Evolutionary conservation across 2,329 filamentous ascomycete species (phyloP).

Genomic region (Parascedosporium putredinis): DNA sequence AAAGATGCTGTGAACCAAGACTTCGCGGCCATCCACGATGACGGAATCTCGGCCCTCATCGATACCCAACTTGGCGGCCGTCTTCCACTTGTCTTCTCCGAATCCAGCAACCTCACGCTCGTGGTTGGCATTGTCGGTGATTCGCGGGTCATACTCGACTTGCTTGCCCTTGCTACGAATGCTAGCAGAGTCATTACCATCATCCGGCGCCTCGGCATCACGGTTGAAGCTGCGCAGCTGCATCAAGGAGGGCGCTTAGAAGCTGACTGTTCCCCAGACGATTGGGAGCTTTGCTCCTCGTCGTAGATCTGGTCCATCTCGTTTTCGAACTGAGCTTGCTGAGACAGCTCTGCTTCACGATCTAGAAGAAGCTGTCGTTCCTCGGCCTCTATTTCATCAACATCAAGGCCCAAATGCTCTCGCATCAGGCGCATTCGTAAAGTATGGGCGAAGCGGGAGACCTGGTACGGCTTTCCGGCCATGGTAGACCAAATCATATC

Average conservation of each 20-base stretch:
- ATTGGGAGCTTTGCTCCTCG: conserved; percentile 29
- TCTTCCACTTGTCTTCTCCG: conserved; percentile 66
- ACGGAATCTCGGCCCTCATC: conserved; percentile 61
- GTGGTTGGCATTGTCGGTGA: conserved; percentile 53
- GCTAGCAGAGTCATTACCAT: conserved; percentile 18
- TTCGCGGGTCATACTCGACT: conserved; percentile 21
- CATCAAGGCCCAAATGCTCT: conserved; percentile 91
- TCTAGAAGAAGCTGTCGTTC: conserved; percentile 60
- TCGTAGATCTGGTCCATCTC: conserved; percentile 55
- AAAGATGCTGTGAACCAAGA: conserved; percentile 54
- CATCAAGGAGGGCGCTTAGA: conserved; percentile 6
- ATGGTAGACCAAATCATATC: conserved; percentile 89
- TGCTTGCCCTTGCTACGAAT: conserved; percentile 19
- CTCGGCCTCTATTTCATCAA: conserved; percentile 80
- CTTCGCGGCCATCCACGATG: conserved; percentile 58
- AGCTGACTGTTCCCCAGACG: background rate
- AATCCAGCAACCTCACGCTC: conserved; percentile 68
- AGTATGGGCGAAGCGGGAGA: conserved; percentile 86
- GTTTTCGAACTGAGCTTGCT: conserved; percentile 30
- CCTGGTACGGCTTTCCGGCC: conserved; percentile 79
- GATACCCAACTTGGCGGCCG: conserved; percentile 48
- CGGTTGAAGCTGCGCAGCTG: conserved; percentile 58
- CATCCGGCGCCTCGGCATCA: conserved; percentile 44
- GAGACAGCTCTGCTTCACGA: conserved; percentile 28
- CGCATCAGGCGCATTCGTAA: conserved; percentile 90